Base-by-base conservation (phyloP, 2,329 filamentous ascomycete genomes). In the Rhynchosporium graminicola region DNA sequence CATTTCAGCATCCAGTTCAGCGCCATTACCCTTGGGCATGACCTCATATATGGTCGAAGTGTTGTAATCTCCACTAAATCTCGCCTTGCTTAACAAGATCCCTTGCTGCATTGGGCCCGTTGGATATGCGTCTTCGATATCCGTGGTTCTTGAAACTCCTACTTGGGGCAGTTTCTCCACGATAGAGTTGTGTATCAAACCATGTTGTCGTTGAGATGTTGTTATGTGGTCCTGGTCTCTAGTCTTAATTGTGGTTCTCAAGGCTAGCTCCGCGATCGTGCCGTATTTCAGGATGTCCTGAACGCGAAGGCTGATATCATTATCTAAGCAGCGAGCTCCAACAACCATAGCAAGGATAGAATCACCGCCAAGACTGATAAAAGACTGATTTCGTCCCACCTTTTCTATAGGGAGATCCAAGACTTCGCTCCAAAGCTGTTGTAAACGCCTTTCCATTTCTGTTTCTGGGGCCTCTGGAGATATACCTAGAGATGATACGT, bases 271-370 rank as follows among this genome's bases (percentile, higher is more conserved):
- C 29, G 57, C 33, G 8, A 69, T 66, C 10, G 64, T 58, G 54
- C 63, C 65, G 7, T 57, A 57, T n/a, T 61, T 62, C 28, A 71
- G 60, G 42, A 71, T 64, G 36, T 69, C 64, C 33, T 64, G 59
- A 33, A 68, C 67, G 3, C 61, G 58, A 8, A 69, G 26, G 15
- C 45, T 57, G 20, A 70, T 51, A 13, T 57, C 61, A 3, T 63
- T 51, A 29, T 59, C 61, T 9, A 47, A 33, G 31, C 63, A 64
- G 28, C 60, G 56, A 28, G 54, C 50, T 40, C 59, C 61, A 10
- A 70, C 63, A 31, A 65, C 63, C 63, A 72, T 70, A 3, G 68
- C 69, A 6, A 64, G 55, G 40, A 72, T 69, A 36, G 65, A 66
- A 48, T 70, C 68, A 5, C 68, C 68, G 4, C 68, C 68, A 8